Evolutionary conservation across 148 eudicot species (phyloP).

Genomic region (Nyssa sinensis): DNA sequence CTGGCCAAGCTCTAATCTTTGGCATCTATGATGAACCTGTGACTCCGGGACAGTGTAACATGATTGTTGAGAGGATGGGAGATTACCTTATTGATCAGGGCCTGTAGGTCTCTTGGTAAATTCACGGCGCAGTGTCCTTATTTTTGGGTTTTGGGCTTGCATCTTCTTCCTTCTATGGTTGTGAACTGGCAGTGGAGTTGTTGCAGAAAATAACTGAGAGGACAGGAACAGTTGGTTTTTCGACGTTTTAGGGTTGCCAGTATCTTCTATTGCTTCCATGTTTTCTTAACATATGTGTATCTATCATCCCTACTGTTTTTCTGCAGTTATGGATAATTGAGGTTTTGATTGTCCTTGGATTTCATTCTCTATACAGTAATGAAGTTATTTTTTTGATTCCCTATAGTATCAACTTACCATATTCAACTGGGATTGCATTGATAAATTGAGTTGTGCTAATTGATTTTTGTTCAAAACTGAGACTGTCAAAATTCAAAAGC

Average conservation of each 20-base stretch:
- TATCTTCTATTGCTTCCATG: neutral
- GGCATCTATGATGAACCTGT: conserved; percentile 62
- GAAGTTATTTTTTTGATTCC: too few species aligned
- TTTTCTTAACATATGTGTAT: neutral
- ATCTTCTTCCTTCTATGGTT: conserved; percentile 16
- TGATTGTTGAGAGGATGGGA: conserved; percentile 61
- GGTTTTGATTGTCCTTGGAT: conserved; percentile 8
- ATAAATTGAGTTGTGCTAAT: too few species aligned
- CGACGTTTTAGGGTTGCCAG: too few species aligned
- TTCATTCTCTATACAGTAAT: too few species aligned
- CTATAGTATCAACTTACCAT: too few species aligned
- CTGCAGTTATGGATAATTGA: neutral
- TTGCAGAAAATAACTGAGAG: too few species aligned
- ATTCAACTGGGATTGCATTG: too few species aligned
- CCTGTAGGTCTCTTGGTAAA: conserved; percentile 26
- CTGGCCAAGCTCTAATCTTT: conserved; percentile 51
- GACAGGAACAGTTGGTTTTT: too few species aligned
- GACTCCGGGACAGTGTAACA: conserved; percentile 66
- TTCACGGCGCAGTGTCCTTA: neutral
- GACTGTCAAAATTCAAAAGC: too few species aligned
- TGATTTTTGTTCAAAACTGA: too few species aligned
- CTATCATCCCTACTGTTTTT: neutral
- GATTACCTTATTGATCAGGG: conserved; percentile 60
- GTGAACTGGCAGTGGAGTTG: conserved; percentile 9
- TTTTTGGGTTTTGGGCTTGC: conserved; percentile 7